A percentile compares a stretch with the other conserved stretches of the same genome.
phyloP scores from a whole-genome alignment of 1,284 basidiomycete species.

The Bjerkandera adusta region DNA sequence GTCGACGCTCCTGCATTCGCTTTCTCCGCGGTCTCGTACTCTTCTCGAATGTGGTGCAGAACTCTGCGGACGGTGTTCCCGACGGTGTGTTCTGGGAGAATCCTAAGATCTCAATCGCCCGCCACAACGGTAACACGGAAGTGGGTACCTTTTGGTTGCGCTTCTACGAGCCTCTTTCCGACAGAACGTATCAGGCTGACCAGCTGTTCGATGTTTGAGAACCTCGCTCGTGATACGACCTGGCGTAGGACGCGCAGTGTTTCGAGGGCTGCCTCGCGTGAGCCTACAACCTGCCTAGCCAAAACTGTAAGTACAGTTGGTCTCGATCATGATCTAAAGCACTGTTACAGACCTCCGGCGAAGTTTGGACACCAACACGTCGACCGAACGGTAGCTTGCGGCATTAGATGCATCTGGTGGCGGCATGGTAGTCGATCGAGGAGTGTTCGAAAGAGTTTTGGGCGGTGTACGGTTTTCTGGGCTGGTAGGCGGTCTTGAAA shows the following conservation, averaged over 20 bases:
- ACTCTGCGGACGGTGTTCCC: constrained; percentile 93
- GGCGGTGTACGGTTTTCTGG: too few species aligned
- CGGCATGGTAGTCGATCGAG: too few species aligned
- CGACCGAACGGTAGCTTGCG: constrained; percentile 53
- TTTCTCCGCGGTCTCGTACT: constrained; percentile 73
- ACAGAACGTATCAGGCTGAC: constrained; percentile 79
- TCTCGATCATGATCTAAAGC: background rate
- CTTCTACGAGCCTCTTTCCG: constrained; percentile 79
- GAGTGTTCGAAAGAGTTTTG: too few species aligned
- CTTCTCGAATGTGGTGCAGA: constrained; percentile 90
- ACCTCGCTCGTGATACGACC: constrained; percentile 85
- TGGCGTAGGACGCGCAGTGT: constrained; percentile 86
- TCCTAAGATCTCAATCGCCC: constrained; percentile 1
- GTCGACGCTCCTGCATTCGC: constrained; percentile 34
- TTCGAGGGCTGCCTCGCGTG: constrained; percentile 84
- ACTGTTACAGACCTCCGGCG: constrained; percentile 51
- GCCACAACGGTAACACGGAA: background rate
- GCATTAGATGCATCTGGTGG: constrained; percentile 8
- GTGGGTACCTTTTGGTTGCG: constrained; percentile 89
- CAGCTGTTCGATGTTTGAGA: constrained; percentile 86
- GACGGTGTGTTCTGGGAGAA: constrained; percentile 78
- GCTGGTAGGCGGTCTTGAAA: too few species aligned
- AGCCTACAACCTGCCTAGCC: constrained; percentile 83
- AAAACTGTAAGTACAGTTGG: background rate
- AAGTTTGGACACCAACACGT: constrained; percentile 62